Conservation (phyloP, 2,329 filamentous ascomycete genomes). For the Claviceps sp. region DNA sequence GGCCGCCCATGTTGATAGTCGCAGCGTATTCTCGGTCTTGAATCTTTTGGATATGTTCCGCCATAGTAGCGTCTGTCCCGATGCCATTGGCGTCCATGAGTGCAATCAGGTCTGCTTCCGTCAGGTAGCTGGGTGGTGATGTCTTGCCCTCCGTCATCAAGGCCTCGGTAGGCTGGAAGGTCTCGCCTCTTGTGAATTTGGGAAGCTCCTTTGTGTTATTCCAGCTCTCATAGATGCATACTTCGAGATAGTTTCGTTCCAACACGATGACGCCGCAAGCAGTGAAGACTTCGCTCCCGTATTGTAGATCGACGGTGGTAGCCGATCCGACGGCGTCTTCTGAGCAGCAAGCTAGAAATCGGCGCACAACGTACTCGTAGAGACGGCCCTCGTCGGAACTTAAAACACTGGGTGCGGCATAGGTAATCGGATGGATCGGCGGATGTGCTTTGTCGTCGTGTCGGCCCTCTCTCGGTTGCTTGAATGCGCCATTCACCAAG, state of each 20-base stretch:
- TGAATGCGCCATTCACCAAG: constrained; percentile 63
- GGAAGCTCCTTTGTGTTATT: constrained; percentile 75
- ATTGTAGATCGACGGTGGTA: constrained; percentile 73
- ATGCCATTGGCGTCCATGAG: constrained; percentile 99
- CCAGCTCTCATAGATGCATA: constrained; percentile 96
- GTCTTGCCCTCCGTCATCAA: constrained; percentile 89
- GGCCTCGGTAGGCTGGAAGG: constrained; percentile 77
- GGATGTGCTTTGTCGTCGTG: constrained; percentile 96
- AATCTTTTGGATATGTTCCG: constrained; percentile 93
- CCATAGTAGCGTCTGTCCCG: constrained; percentile 97
- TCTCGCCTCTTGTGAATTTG: constrained; percentile 63
- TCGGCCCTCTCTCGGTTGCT: constrained; percentile 65
- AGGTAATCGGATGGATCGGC: constrained; percentile 91
- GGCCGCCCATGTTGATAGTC: constrained; percentile 35
- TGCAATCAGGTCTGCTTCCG: constrained; percentile 87
- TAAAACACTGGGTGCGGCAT: constrained; percentile 51
- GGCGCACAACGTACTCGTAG: constrained; percentile 84
- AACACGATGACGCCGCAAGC: constrained; percentile 74
- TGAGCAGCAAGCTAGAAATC: constrained; percentile 91
- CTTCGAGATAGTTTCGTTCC: constrained; percentile 84
- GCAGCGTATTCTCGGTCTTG: constrained; percentile 79
- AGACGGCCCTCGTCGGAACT: constrained; percentile 58
- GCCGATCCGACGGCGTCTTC: constrained; percentile 81
- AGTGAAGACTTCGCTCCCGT: constrained; percentile 71
- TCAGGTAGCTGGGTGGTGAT: constrained; percentile 69